phyloP scores from a whole-genome alignment of 2,329 filamentous ascomycete genomes.

The Beauveria varroae region DNA sequence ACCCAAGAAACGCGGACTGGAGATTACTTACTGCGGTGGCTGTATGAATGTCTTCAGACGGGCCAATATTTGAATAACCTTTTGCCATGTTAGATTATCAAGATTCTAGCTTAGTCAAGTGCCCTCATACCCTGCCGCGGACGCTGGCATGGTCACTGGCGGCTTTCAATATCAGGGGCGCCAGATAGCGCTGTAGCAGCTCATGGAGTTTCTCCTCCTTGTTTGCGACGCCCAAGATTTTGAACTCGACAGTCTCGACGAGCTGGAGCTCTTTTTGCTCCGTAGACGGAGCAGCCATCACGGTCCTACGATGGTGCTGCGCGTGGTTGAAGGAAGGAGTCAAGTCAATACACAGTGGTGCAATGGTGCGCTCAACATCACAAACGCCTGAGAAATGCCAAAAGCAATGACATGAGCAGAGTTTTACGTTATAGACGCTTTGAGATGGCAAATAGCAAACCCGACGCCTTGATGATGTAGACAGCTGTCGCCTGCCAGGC shows the following conservation, averaged over 20 bases:
- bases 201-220: conserved; percentile 76
- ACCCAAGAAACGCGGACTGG: neutral
- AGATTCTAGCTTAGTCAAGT: neutral
- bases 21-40: conserved; percentile 36
- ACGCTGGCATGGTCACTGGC: conserved; percentile 73
- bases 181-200: conserved; percentile 69
- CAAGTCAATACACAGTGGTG: neutral
- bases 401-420: neutral
- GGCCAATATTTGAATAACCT: conserved; percentile 44
- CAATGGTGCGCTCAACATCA: neutral
- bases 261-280: conserved; percentile 73
- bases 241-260: conserved; percentile 77
- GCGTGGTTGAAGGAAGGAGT: neutral
- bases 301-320: conserved; percentile 1
- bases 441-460: neutral
- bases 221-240: conserved; percentile 70
- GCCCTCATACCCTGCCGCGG: conserved; percentile 57
- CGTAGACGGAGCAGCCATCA: conserved; percentile 31
- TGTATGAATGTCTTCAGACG: conserved; percentile 49
- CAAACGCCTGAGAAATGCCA: neutral
- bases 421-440: neutral
- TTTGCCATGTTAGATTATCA: neutral
- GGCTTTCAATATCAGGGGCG: conserved; percentile 78
- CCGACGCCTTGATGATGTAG: neutral
- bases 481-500: conserved; percentile 9